Base-by-base conservation (phyloP, 345 rosid species). In the Erysimum cheiranthoides region DNA sequence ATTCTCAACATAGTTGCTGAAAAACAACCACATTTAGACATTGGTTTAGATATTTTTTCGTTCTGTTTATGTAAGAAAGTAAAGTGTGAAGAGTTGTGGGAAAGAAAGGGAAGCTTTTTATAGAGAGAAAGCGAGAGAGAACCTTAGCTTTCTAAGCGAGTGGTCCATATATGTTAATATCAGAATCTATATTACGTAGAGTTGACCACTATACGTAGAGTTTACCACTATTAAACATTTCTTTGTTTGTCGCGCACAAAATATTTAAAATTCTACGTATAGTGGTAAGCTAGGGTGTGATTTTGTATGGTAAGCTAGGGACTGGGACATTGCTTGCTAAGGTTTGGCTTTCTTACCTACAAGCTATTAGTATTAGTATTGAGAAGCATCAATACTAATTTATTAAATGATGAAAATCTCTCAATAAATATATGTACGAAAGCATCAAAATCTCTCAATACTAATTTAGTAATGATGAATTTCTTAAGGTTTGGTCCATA, bases 171-270 rank as follows among this genome's bases (percentile, higher is more conserved):
- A 65, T 64, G 61, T 56, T 77, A 38, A 1, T 47, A 64, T 53
- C 6, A 63, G 76, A 77, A 77, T 76, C 64, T 66, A 42, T 43
- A 42, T 62, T 61, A 42, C 52, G 52, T 62, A 63, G 39, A 43
- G 75, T 77, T 77, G 76, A 77, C 71, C 71, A 63, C 80, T 76
- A 76, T 70, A 68, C 61, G 52, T 62, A 63, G 39, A 43, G 75
- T 77, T 77, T 71, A 77, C 71, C 71, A 63, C 80, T 76, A 76
- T 70, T 21, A 60, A 53, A 75, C 28, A 52, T 47, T 76, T 42
- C 56, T 61, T 40, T 51, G 69, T 47, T 58, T 49, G 67, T 66
- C 66, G n/a, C 43, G 43, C 42, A 58, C 61, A 45, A 61, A 61
- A 36, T 4, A 21, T 18, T 52, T 52, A 16, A 73, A 38, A 49